Percentiles rank a stretch among this genome's conserved stretches.
These are phyloP conservation scores for Sporothrix brasiliensis DNA, from an alignment of 2,329 filamentous ascomycete species.

Conservation along the genomic window DNA sequence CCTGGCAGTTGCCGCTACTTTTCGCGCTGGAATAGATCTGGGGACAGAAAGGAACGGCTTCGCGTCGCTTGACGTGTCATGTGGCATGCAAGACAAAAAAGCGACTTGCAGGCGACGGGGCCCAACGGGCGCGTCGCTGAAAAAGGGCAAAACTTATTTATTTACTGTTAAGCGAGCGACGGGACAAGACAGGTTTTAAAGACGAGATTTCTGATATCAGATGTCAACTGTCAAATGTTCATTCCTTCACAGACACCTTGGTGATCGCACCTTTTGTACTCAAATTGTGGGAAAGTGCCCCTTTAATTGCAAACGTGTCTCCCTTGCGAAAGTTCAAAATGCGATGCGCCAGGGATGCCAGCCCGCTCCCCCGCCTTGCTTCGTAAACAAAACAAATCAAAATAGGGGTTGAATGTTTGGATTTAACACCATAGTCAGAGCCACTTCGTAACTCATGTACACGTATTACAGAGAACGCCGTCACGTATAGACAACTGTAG, in stretches of 20 bases:
- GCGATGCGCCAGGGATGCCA: constrained; percentile 11
- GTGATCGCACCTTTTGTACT: too few species aligned
- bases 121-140: neutral
- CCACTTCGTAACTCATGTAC: too few species aligned
- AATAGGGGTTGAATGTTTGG: constrained; percentile 9
- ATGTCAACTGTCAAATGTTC: too few species aligned
- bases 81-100: neutral
- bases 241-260: too few species aligned
- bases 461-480: neutral
- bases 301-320: neutral
- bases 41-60: neutral
- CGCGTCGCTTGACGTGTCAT: neutral
- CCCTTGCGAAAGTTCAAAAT: constrained; percentile 11
- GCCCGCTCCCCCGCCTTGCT: neutral
- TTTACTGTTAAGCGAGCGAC: too few species aligned
- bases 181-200: neutral
- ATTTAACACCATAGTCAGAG: too few species aligned
- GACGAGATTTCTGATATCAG: too few species aligned
- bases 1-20: neutral
- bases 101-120: neutral
- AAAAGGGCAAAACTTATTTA: too few species aligned
- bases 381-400: constrained; percentile 12
- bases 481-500: neutral
- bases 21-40: neutral
- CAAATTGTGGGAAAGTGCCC: too few species aligned